Evolutionary conservation across 805 yeast genomes (phyloP), one percentile per base, ranked within the genome.

Genomic region (Phaffomyces opuntiae): DNA sequence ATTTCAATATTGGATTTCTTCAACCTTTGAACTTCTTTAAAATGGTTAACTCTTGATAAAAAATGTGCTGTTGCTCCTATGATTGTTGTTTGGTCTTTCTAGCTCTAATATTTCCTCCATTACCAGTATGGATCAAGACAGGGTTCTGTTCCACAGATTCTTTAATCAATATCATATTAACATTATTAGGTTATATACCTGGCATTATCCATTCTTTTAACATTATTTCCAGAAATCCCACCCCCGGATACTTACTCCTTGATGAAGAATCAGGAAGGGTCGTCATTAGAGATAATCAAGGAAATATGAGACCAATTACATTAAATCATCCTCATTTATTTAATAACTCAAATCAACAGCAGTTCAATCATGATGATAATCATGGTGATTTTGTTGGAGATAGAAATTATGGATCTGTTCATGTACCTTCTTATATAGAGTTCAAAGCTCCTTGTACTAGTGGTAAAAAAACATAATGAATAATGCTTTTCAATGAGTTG

Each of bases 201-300:
- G 95, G 93, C 9, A 72, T 86, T 34, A 63, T 87, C 49, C 95
- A 87, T 57, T 68, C 83, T 36, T 81, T 87, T 77, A 87, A 85
- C 63, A 82, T 87, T 56, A 85, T 87, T 46, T 78, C 87, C 45
- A 71, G 76, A 54, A 83, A 83, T 59, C 95, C 95, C 9, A 21
- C 33, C 7, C 39, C 36, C 5, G 66, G 64, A 26, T 61, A 34
- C 51, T 55, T 19, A 49, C 55, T 16, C 36, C 12, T 53, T n/a
- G 63, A 61, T 40, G 64, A 53, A 21, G 67, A 63, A 47, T 32
- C 54, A 31, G 45, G 45, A 1, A 58, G 55, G 39, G 36, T 43
- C 9, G 53, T 53, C 25, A 42, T 45, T n/a, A 33, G 48, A 17
- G 52, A 41, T 13, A 44, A 43, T 2, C 37, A 38, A 17, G 48